Percentiles rank a stretch among this genome's conserved stretches.
phyloP scores from a whole-genome alignment of 2,329 filamentous ascomycete species.

The Sporothrix inflata region DNA sequence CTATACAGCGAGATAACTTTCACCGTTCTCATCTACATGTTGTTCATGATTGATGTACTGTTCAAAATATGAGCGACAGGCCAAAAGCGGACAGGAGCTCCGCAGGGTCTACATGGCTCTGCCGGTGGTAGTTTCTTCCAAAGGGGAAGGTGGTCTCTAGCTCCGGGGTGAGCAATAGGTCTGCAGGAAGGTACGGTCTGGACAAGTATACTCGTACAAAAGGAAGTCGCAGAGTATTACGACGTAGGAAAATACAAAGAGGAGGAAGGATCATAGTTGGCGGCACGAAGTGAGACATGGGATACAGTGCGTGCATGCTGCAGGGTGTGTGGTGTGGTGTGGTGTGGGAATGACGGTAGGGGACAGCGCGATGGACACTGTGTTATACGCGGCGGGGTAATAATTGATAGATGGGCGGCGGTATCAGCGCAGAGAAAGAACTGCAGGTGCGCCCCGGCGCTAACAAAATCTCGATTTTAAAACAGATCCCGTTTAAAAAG shows the following conservation, averaged over 20 bases:
- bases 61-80: background rate
- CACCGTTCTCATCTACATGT: background rate
- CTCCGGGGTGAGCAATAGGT: background rate
- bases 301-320: background rate
- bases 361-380: slow-evolving; percentile 5
- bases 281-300: background rate
- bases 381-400: slow-evolving; percentile 3
- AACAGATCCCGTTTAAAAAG: background rate
- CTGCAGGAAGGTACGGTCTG: background rate
- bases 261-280: background rate
- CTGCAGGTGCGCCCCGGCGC: slow-evolving; percentile 6
- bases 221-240: background rate
- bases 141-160: background rate
- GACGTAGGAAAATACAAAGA: background rate
- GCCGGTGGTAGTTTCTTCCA: background rate
- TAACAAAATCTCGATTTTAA: slow-evolving; percentile 24
- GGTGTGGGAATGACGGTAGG: background rate
- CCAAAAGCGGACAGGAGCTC: too few relatives aligned
- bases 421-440: background rate
- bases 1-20: background rate
- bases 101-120: background rate
- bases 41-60: background rate
- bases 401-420: slow-evolving; percentile 1
- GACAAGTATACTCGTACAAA: background rate
- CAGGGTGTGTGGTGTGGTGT: background rate